These are phyloP conservation scores for Xylariomycetidae sp. DNA, from an alignment of 2,329 filamentous ascomycete genomes.

Conservation along the genomic window DNA sequence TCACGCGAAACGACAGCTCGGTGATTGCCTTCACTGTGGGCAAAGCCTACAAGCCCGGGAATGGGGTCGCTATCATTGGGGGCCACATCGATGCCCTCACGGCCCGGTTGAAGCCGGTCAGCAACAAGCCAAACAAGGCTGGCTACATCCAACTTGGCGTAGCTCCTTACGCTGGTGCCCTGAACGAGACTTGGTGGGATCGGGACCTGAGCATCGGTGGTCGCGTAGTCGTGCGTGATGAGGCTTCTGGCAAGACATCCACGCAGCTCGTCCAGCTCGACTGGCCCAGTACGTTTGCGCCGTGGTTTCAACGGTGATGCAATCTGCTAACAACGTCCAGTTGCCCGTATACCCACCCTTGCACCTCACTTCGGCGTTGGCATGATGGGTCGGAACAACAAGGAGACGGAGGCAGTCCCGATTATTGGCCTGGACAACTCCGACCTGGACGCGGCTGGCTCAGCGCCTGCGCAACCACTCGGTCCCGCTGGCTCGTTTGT, in stretches of 20 bases:
- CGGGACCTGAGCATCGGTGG: slow-evolving; percentile 88
- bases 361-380: slow-evolving; percentile 88
- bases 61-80: slow-evolving; percentile 81
- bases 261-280: slow-evolving; percentile 82
- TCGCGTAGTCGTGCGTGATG: slow-evolving; percentile 75
- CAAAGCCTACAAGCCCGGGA: slow-evolving; percentile 72
- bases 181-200: slow-evolving; percentile 96
- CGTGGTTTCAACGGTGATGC: neutral
- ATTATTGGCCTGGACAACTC: slow-evolving; percentile 84
- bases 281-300: slow-evolving; percentile 68
- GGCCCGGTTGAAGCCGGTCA: slow-evolving; percentile 84
- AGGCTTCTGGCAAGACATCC: slow-evolving; percentile 69
- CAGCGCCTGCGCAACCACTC: slow-evolving; percentile 38
- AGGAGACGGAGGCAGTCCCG: slow-evolving; percentile 89
- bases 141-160: slow-evolving; percentile 88
- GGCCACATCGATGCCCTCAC: slow-evolving; percentile 92
- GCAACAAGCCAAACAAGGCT: slow-evolving; percentile 73
- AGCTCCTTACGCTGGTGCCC: slow-evolving; percentile 81
- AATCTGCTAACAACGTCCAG: slow-evolving; percentile 21
- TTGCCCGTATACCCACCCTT: slow-evolving; percentile 85
- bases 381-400: slow-evolving; percentile 63
- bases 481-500: slow-evolving; percentile 67
- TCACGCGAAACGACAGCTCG: slow-evolving; percentile 77
- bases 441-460: slow-evolving; percentile 36
- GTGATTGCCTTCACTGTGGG: slow-evolving; percentile 83